A percentile compares a stretch with the other conserved stretches of the same genome.
phyloP scores from a whole-genome alignment of 345 rosid species.

The Sisymbrium irio region DNA sequence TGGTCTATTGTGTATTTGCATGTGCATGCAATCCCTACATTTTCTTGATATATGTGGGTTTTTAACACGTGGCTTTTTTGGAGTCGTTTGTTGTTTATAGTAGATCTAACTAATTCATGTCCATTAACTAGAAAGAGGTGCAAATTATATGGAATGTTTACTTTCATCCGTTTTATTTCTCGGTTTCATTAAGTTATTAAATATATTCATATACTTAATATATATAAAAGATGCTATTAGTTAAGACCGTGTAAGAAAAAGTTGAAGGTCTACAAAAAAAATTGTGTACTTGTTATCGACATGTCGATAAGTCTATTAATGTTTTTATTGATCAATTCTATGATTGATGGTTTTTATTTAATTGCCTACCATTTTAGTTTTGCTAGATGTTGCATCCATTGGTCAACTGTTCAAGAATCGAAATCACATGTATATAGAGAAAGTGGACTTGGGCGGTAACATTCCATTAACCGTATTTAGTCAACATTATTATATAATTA shows the following conservation, averaged over 20 bases:
- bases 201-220: background rate
- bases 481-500: conserved; percentile 21
- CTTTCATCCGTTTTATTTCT: background rate
- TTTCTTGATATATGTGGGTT: conserved; percentile 1
- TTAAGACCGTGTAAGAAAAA: background rate
- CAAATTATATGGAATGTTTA: background rate
- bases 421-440: conserved; percentile 16
- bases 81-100: background rate
- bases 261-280: background rate
- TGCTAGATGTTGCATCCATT: conserved; percentile 8
- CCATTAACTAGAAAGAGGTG: background rate
- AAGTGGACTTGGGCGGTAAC: conserved; percentile 16
- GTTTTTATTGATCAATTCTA: background rate
- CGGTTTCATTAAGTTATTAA: background rate
- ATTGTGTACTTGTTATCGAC: background rate
- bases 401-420: conserved; percentile 20
- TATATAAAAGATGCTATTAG: background rate
- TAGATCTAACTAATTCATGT: background rate
- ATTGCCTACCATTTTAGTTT: conserved; percentile 14
- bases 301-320: background rate
- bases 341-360: background rate
- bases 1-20: conserved; percentile 6
- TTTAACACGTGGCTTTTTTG: conserved; percentile 5
- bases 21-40: conserved; percentile 26
- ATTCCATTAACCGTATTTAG: conserved; percentile 20